These are phyloP conservation scores for Mycena metata DNA, from an alignment of 768 basidiomycete species.

Conservation along the genomic window DNA sequence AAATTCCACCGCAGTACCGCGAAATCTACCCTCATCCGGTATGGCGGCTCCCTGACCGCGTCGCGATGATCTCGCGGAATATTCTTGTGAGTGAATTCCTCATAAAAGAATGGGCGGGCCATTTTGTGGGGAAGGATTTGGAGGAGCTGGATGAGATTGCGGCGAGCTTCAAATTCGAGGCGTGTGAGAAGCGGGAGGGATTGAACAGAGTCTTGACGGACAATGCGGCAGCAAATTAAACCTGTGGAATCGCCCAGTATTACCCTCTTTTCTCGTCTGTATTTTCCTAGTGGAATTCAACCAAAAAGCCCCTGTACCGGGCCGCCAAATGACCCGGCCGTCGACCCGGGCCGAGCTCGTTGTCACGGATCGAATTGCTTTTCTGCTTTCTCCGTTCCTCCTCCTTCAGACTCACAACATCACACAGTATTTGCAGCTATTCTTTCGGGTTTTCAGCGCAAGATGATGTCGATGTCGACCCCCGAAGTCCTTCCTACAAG, in stretches of 20 bases:
- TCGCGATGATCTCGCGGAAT: constrained; percentile 72
- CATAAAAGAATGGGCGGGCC: constrained; percentile 79
- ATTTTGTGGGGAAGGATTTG: constrained; percentile 70
- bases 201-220: constrained; percentile 69
- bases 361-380: too few relatives aligned
- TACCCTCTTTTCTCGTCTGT: too few relatives aligned
- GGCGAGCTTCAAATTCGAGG: constrained; percentile 79
- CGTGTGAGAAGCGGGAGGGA: constrained; percentile 76
- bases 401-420: too few relatives aligned
- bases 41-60: constrained; percentile 70
- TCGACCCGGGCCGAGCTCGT: too few relatives aligned
- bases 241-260: not conserved
- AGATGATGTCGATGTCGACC: constrained; percentile 23
- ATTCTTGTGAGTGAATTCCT: constrained; percentile 81
- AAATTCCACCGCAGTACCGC: constrained; percentile 66
- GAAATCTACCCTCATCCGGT: constrained; percentile 72
- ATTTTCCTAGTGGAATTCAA: too few relatives aligned
- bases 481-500: constrained; percentile 34
- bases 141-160: constrained; percentile 80
- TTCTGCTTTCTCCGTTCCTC: too few relatives aligned
- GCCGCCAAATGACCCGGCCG: too few relatives aligned
- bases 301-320: too few relatives aligned
- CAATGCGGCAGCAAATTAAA: constrained; percentile 47
- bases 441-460: not conserved
- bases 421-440: not conserved